A percentile compares a stretch with the other conserved stretches of the same genome.
Conservation (phyloP, 345 rosid genomes). For the Eucalyptus rudis region DNA sequence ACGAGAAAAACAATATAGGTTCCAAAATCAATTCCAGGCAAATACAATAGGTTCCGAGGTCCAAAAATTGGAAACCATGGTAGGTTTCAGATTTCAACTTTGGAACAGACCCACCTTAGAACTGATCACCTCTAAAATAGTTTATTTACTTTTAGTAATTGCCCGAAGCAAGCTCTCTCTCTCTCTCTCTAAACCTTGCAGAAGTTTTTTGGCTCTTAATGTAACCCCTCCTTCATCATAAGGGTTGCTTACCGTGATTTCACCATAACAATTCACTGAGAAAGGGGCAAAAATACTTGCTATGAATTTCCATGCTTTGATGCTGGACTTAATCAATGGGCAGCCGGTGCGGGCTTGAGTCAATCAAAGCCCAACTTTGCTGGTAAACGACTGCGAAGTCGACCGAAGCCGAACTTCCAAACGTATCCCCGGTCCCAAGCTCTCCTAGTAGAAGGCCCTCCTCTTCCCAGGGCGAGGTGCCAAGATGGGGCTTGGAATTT, state of each 20-base stretch:
- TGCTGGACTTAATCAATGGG: neutral
- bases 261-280: neutral
- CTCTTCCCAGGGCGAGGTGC: neutral
- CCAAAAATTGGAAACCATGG: too few species aligned
- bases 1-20: too few species aligned
- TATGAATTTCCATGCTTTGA: neutral
- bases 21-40: fast-evolving
- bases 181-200: neutral
- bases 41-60: fast-evolving
- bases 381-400: neutral
- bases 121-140: neutral
- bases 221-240: neutral
- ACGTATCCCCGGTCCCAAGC: neutral
- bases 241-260: neutral
- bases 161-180: neutral
- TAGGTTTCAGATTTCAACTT: too few species aligned
- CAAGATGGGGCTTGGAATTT: neutral
- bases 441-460: neutral
- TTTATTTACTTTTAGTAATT: neutral
- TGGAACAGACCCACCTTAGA: too few species aligned
- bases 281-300: neutral
- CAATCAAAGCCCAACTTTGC: neutral
- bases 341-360: neutral
- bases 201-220: neutral
- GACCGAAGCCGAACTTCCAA: neutral